Percentiles rank a stretch among this genome's conserved stretches.
phyloP scores from a whole-genome alignment of 2,329 filamentous ascomycete genomes.

The Torrubiella hemipterigena region DNA sequence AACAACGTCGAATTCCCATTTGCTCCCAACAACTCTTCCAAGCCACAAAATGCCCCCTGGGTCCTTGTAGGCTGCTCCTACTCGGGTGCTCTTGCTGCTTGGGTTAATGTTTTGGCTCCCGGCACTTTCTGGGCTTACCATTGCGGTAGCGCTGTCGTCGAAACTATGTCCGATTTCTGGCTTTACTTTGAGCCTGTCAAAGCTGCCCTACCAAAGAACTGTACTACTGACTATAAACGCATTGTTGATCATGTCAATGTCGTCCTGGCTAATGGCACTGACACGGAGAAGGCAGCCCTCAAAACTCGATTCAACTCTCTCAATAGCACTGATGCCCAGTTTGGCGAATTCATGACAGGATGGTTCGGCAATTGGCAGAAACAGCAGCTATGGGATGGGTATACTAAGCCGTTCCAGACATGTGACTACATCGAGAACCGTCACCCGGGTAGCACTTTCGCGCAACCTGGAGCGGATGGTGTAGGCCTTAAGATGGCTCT shows the following conservation, averaged over 20 bases:
- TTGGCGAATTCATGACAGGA: conserved; percentile 22
- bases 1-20: conserved; percentile 57
- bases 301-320: conserved; percentile 28
- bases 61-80: conserved; percentile 73
- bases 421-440: too few relatives aligned
- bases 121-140: conserved; percentile 67
- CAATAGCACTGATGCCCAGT: conserved; percentile 20
- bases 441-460: not conserved
- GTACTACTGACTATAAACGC: conserved; percentile 48
- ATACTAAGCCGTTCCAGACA: too few relatives aligned
- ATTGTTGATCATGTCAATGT: conserved; percentile 34
- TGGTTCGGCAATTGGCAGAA: too few relatives aligned
- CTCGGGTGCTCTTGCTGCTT: conserved; percentile 63
- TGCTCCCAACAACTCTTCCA: conserved; percentile 50
- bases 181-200: conserved; percentile 34
- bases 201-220: conserved; percentile 38
- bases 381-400: too few relatives aligned
- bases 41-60: conserved; percentile 53
- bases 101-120: conserved; percentile 60
- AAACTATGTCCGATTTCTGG: conserved; percentile 65
- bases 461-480: conserved; percentile 19
- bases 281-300: conserved; percentile 26
- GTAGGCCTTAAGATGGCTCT: conserved; percentile 42
- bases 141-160: conserved; percentile 63
- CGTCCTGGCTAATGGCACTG: conserved; percentile 25